Percentiles rank a stretch among this genome's conserved stretches.
Conservation (phyloP, 495 filamentous ascomycete genomes). For the Neurospora sp. region DNA sequence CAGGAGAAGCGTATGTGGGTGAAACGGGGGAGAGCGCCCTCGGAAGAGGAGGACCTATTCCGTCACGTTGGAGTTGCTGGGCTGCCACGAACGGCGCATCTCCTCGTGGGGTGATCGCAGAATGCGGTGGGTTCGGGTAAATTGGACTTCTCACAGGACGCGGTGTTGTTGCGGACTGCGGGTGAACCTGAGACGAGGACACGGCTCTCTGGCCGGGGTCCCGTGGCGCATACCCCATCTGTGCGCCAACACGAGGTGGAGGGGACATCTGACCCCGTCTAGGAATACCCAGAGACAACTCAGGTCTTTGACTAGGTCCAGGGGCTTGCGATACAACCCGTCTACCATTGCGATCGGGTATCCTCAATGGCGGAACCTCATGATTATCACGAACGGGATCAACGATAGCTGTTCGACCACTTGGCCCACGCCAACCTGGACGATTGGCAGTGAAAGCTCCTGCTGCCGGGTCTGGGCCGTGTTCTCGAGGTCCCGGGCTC, state of each 20-base stretch:
- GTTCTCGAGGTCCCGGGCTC: slow-evolving; percentile 17
- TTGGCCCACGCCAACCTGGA: slow-evolving; percentile 46
- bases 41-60: background rate
- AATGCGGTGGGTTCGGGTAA: slow-evolving; percentile 28
- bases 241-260: slow-evolving; percentile 21
- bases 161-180: slow-evolving; percentile 11
- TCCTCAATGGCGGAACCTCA: slow-evolving; percentile 29
- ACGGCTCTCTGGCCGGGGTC: slow-evolving; percentile 16
- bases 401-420: slow-evolving; percentile 38
- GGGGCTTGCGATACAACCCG: slow-evolving; percentile 17
- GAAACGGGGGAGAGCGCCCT: slow-evolving; percentile 3
- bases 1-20: slow-evolving; percentile 5
- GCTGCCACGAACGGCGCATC: slow-evolving; percentile 20
- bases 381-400: slow-evolving; percentile 35
- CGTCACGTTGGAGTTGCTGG: slow-evolving; percentile 15
- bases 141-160: slow-evolving; percentile 11
- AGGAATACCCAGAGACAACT: slow-evolving; percentile 2
- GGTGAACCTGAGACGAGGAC: slow-evolving; percentile 14
- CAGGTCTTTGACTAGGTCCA: slow-evolving; percentile 6
- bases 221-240: slow-evolving; percentile 13
- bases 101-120: slow-evolving; percentile 12
- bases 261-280: slow-evolving; percentile 23
- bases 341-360: slow-evolving; percentile 36
- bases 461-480: slow-evolving; percentile 20
- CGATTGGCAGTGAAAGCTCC: slow-evolving; percentile 24